Evolutionary conservation across 108 stramenopile species (phyloP).

Genomic region (Nitzschia sp.): DNA sequence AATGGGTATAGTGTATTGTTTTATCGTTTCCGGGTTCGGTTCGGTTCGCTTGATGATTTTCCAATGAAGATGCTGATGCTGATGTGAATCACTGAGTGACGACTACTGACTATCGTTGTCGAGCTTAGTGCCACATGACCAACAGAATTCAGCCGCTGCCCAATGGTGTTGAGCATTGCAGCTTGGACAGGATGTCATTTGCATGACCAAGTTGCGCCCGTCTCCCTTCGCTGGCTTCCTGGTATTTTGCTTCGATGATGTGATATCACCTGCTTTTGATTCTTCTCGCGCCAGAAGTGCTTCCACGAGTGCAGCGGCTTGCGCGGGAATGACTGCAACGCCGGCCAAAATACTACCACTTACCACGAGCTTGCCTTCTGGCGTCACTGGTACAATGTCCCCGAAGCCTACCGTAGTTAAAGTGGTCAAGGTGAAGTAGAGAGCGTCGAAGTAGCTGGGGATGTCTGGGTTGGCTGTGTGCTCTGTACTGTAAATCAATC

Average conservation of each 20-base stretch:
- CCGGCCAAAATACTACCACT: constrained; percentile 68
- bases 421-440: constrained; percentile 83
- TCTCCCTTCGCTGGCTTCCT: background rate
- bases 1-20: no score
- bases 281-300: constrained; percentile 19
- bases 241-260: background rate
- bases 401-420: constrained; percentile 68
- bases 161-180: constrained; percentile 47
- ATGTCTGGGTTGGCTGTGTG: constrained; percentile 71
- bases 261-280: background rate
- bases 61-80: no score
- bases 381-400: constrained; percentile 79
- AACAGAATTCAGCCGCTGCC: constrained; percentile 46
- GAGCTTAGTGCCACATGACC: constrained; percentile 42
- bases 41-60: no score
- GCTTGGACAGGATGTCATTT: constrained; percentile 21
- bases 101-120: constrained; percentile 5
- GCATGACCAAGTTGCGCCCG: constrained; percentile 8
- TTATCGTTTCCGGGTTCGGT: no score
- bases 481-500: constrained; percentile 80
- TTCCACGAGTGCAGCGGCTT: constrained; percentile 55
- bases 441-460: constrained; percentile 73
- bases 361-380: constrained; percentile 66
- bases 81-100: background rate
- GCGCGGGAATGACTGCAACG: constrained; percentile 76